These are phyloP conservation scores for Mucuna pruriens DNA, from an alignment of 306 rosid genomes.

Conservation along the genomic window DNA sequence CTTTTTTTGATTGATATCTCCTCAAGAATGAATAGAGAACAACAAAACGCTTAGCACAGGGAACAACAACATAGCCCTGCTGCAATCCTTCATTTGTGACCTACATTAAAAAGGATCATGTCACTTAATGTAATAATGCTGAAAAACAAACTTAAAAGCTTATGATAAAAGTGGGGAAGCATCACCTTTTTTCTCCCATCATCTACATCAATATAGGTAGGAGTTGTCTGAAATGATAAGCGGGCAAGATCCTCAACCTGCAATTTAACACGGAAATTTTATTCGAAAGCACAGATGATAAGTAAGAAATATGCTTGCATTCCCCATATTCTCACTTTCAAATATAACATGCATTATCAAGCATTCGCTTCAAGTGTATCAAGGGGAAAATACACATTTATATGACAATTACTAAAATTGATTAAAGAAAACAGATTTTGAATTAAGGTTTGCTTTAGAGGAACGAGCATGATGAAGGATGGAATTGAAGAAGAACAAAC, in stretches of 20 bases:
- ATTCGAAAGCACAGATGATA: background rate
- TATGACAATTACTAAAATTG: background rate
- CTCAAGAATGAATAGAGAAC: conserved; percentile 85
- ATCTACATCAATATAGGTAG: conserved; percentile 81
- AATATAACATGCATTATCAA: conserved; percentile 5
- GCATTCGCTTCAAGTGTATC: background rate
- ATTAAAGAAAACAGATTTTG: background rate
- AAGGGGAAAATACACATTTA: background rate
- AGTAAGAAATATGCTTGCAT: conserved; percentile 14
- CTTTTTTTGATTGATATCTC: conserved; percentile 73
- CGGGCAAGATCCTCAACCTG: conserved; percentile 95
- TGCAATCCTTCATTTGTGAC: conserved; percentile 96
- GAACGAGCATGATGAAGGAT: background rate
- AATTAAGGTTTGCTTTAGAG: background rate
- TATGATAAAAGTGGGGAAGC: background rate
- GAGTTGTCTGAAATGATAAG: conserved; percentile 75
- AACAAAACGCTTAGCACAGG: conserved; percentile 78
- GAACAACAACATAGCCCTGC: conserved; percentile 93
- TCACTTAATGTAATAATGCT: conserved; percentile 31
- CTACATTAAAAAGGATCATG: conserved; percentile 46
- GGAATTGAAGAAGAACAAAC: conserved; percentile 48
- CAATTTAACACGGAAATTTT: conserved; percentile 19
- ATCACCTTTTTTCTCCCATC: conserved; percentile 82
- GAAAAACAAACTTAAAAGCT: conserved; percentile 3
- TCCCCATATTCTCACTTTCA: conserved; percentile 4